Base-by-base conservation (phyloP, 1,284 basidiomycete species). In the Lentinula novae-zelandiae region DNA sequence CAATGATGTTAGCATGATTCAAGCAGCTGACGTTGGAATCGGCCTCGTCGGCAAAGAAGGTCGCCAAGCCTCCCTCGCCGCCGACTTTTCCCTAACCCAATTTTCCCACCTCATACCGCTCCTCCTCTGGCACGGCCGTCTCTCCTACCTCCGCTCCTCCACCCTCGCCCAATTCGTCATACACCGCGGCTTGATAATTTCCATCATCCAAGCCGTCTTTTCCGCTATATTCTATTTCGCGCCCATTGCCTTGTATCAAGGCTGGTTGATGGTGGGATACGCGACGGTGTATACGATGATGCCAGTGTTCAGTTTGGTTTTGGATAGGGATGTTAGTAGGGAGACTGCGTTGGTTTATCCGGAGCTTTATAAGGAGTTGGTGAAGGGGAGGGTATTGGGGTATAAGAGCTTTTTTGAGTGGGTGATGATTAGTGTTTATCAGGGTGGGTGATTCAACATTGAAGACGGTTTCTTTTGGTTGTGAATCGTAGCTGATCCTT, bases 21-120 rank as follows among this genome's bases (percentile, higher is more conserved):
- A 96, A 70, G 94, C 94, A 5, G 93, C 95, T 7, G 91, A 96
- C 67, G 93, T 96, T 54, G 95, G 93, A 39, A 85, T 99, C 36
- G 97, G 97, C 36, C 99, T 99, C 63, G 96, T 98, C 6, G 97
- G 97, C 15, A 99, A 99, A 73, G 97, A 99, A 78, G 97, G 97
- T 13, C 96, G 94, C 73, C 97, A 99, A 74, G 97, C 97, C 0
- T 97, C 95, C 0, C 83, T 99, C 1, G 96, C 97, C 0, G 97
- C 97, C 12, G 97, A 99, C 74, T 99, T 99, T 70, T 96, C 94
- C 3, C 92, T 99, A 65, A 96, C 87, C 3, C 97, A 99, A 71
- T 99, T 99, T 82, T 93, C 91, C 70, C 85, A 87, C 73, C 84
- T 99, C 57, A 96, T 95, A 33, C 98, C 98, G 73, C 84, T 99